Percentiles rank a stretch among this genome's conserved stretches.
Conservation (phyloP, 495 filamentous ascomycete species). For the Penicillium soppii region DNA sequence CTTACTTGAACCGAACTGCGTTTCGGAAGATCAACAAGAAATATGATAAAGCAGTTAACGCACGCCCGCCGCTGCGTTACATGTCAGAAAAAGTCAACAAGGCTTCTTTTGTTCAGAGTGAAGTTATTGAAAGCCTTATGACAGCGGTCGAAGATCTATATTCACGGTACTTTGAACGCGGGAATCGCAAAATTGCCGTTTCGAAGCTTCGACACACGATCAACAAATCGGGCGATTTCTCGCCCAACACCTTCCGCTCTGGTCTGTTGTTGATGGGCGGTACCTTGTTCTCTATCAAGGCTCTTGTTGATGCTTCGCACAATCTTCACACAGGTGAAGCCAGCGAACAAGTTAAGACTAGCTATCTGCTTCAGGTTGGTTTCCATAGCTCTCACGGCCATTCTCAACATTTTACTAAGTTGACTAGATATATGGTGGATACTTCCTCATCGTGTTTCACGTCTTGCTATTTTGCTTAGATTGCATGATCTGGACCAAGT, state of each 20-base stretch:
- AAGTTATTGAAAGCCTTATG: slow-evolving; percentile 75
- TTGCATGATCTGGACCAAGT: slow-evolving; percentile 74
- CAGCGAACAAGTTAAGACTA: slow-evolving; percentile 51
- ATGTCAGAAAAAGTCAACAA: slow-evolving; percentile 92
- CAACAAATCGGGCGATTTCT: slow-evolving; percentile 65
- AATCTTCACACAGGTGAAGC: slow-evolving; percentile 51
- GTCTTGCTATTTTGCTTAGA: slow-evolving; percentile 75
- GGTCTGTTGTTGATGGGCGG: slow-evolving; percentile 79
- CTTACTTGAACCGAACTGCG: slow-evolving; percentile 82
- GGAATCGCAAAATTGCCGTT: slow-evolving; percentile 86
- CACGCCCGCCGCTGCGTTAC: slow-evolving; percentile 73
- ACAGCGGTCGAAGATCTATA: slow-evolving; percentile 83
- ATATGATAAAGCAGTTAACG: slow-evolving; percentile 85
- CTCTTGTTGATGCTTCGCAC: slow-evolving; percentile 63
- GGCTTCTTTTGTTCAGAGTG: slow-evolving; percentile 84
- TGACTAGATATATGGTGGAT: slow-evolving; percentile 76
- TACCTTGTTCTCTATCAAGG: slow-evolving; percentile 69
- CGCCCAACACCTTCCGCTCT: slow-evolving; percentile 70
- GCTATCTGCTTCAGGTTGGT: slow-evolving; percentile 72
- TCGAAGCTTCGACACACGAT: slow-evolving; percentile 75
- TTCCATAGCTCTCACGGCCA: not conserved
- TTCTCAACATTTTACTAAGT: slow-evolving; percentile 8
- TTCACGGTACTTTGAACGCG: slow-evolving; percentile 85
- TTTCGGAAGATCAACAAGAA: slow-evolving; percentile 99
- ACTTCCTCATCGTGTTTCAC: slow-evolving; percentile 73